A percentile compares a stretch with the other conserved stretches of the same genome.
Evolutionary conservation across 345 rosid species (phyloP).

Genomic region (Excoecaria cochinchinensis): DNA sequence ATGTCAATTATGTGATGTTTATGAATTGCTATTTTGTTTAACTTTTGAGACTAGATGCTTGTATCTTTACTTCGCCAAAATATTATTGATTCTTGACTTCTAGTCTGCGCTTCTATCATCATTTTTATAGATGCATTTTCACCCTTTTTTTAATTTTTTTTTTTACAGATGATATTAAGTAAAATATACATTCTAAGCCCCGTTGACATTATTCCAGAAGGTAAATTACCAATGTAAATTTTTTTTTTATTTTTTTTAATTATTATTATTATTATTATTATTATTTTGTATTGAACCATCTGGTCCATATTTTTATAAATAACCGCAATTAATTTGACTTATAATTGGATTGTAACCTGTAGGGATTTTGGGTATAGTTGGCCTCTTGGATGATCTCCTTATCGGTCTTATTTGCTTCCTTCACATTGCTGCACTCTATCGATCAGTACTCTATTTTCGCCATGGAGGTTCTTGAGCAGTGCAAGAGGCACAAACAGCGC

Average conservation of each 20-base stretch:
- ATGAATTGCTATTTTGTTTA: background rate
- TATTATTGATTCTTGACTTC: background rate
- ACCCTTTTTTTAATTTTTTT: background rate
- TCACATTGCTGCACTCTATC: slow-evolving; percentile 82
- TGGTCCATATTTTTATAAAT: background rate
- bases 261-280: too few species aligned
- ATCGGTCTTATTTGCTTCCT: slow-evolving; percentile 65
- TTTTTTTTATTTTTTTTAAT: background rate
- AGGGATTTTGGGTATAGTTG: slow-evolving; percentile 74
- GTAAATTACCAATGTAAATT: slow-evolving; percentile 24
- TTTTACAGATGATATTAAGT: slow-evolving; percentile 61
- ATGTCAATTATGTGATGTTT: too few species aligned
- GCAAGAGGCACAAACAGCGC: background rate
- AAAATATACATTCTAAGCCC: slow-evolving; percentile 74
- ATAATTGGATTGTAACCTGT: background rate
- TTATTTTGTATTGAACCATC: background rate
- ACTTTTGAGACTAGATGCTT: background rate
- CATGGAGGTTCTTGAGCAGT: slow-evolving; percentile 50
- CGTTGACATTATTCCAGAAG: slow-evolving; percentile 88
- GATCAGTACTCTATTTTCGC: slow-evolving; percentile 74
- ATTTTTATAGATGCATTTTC: background rate
- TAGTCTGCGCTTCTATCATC: background rate
- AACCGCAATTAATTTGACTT: background rate
- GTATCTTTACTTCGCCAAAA: background rate
- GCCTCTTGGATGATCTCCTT: slow-evolving; percentile 76